Evolutionary conservation across 306 rosid species (phyloP), one percentile per base, ranked within the genome.

Genomic region (Cicer judaicum): DNA sequence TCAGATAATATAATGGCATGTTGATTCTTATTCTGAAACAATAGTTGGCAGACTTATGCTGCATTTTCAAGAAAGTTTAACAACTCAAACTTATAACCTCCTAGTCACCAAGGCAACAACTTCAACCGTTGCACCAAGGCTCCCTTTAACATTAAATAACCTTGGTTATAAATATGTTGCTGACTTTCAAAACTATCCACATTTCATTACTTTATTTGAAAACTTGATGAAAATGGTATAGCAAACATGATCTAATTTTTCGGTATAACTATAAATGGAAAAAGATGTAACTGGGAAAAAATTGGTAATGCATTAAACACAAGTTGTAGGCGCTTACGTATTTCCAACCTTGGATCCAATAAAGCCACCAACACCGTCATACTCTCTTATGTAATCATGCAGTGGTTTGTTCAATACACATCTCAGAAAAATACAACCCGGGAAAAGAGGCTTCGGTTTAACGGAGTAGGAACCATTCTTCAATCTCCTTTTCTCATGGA

Each of bases 341-440:
- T 86, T 91, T 80, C 99, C 99, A 36, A 90, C 95, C 87, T 52
- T 79, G 39, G 93, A 78, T 74, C 97, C 96, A 75, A 92, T 54
- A 80, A 90, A 94, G 70, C 97, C 99, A 74, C 96, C 95, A 81
- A 92, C 79, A 64, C 99, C 94, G 63, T 83, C 86, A 64, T 76
- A 81, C 56, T 94, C 99, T 70, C 82, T 81, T 69, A 92, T 78
- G 72, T 81, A 92, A 80, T 94, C 99, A 71, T 94, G 99, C 41
- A 92, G 65, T 72, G 88, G 95, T 79, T 90, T 90, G 86, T 90
- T 91, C 90, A 92, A 57, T 8, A 85, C 77, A 78, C 96, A 92
- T 84, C 88, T 82, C 19, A 94, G 41, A 81, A 94, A 94, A 18
- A 85, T 77, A 80, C 89, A 90, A 41, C 97, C 97, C 1, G 95